phyloP scores from a whole-genome alignment of 2,329 filamentous ascomycete species.

The Cladobotryum protrusum region DNA sequence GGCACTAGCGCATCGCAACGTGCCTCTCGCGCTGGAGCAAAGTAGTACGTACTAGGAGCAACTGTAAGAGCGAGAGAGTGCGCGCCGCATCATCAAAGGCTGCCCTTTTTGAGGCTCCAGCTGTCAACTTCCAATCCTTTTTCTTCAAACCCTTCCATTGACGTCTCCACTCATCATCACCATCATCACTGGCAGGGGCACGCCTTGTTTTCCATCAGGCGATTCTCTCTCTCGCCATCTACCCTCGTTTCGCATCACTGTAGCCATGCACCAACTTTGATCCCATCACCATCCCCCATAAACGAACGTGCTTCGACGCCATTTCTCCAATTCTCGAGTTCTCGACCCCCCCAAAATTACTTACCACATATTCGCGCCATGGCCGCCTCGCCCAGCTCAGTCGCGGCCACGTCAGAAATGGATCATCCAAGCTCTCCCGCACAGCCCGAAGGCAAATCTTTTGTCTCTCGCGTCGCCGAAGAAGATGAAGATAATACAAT shows the following conservation, averaged over 20 bases:
- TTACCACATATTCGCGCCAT: conserved; percentile 20
- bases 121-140: neutral
- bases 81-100: neutral
- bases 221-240: neutral
- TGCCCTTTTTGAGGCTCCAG: too few relatives aligned
- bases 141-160: neutral
- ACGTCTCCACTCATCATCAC: neutral
- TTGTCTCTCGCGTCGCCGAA: conserved; percentile 37
- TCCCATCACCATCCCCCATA: conserved; percentile 6
- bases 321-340: neutral
- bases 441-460: conserved; percentile 38
- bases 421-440: conserved; percentile 42
- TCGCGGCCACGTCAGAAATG: conserved; percentile 38
- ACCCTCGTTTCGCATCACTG: neutral
- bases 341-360: conserved; percentile 4
- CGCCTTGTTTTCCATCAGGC: neutral
- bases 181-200: conserved; percentile 5
- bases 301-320: neutral
- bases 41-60: neutral
- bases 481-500: conserved; percentile 42
- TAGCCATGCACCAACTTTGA: conserved; percentile 15
- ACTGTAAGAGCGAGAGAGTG: neutral
- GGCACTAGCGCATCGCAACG: conserved; percentile 2
- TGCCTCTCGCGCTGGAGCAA: neutral
- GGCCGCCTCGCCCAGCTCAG: conserved; percentile 36